A percentile compares a stretch with the other conserved stretches of the same genome.
phyloP scores from a whole-genome alignment of 2,329 filamentous ascomycete genomes.

The Fusarium sacchari region DNA sequence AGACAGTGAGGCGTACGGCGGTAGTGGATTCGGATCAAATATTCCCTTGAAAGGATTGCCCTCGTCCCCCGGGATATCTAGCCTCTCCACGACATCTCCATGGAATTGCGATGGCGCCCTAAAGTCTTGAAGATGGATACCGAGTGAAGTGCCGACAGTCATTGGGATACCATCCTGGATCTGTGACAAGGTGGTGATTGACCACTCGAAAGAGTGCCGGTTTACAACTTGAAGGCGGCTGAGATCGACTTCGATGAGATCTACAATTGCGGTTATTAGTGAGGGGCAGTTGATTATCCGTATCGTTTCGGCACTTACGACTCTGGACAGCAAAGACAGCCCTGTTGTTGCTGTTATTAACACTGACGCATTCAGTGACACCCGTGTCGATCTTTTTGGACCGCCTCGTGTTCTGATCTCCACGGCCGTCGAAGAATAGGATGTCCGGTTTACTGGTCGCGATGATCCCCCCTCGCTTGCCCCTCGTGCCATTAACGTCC shows the following conservation, averaged over 20 bases:
- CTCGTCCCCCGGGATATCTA: conserved; percentile 45
- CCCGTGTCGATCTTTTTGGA: conserved; percentile 76
- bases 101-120: conserved; percentile 56
- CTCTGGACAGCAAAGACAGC: conserved; percentile 86
- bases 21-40: conserved; percentile 63
- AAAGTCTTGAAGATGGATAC: conserved; percentile 84
- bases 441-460: conserved; percentile 73
- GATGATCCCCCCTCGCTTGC: conserved; percentile 69
- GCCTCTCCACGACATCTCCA: conserved; percentile 49
- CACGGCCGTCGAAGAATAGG: conserved; percentile 66
- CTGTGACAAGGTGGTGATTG: conserved; percentile 84
- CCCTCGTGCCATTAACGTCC: conserved; percentile 72
- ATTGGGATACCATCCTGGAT: conserved; percentile 74
- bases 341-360: conserved; percentile 73
- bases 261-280: conserved; percentile 34
- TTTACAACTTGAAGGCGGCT: conserved; percentile 75
- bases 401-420: conserved; percentile 56
- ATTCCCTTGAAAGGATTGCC: conserved; percentile 51
- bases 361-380: conserved; percentile 83
- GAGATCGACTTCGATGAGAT: conserved; percentile 85
- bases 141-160: conserved; percentile 84
- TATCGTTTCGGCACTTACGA: conserved; percentile 56
- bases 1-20: conserved; percentile 75
- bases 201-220: conserved; percentile 78
- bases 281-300: neutral